Evolutionary conservation across 805 yeast species (phyloP).

Genomic region (Myxozyma vanderwaltii): DNA sequence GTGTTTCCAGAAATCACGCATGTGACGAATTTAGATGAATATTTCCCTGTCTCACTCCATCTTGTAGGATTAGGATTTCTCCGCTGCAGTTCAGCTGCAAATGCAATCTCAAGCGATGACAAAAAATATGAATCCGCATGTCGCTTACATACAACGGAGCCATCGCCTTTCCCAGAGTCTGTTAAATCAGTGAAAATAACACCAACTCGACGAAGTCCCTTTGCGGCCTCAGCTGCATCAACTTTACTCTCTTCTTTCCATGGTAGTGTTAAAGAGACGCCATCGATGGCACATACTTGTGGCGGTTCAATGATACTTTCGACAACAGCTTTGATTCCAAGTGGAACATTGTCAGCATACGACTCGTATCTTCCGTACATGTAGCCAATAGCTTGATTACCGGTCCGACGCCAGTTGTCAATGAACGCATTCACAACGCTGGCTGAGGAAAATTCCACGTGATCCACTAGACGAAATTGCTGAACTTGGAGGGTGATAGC

Average conservation of each 20-base stretch:
- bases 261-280: slow-evolving; percentile 62
- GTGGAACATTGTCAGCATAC: slow-evolving; percentile 77
- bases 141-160: slow-evolving; percentile 87
- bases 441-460: slow-evolving; percentile 83
- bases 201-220: slow-evolving; percentile 74
- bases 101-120: slow-evolving; percentile 79
- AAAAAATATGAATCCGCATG: slow-evolving; percentile 89
- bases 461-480: slow-evolving; percentile 93
- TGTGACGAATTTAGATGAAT: slow-evolving; percentile 88
- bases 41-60: slow-evolving; percentile 63
- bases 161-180: slow-evolving; percentile 85
- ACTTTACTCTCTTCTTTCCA: slow-evolving; percentile 58
- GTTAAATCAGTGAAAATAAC: slow-evolving; percentile 84
- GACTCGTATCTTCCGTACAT: slow-evolving; percentile 78
- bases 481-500: slow-evolving; percentile 92
- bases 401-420: slow-evolving; percentile 88
- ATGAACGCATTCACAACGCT: slow-evolving; percentile 77
- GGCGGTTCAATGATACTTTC: slow-evolving; percentile 94
- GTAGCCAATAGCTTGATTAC: slow-evolving; percentile 82
- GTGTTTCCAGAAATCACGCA: slow-evolving; percentile 91
- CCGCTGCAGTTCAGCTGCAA: slow-evolving; percentile 80
- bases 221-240: slow-evolving; percentile 52
- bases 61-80: slow-evolving; percentile 62
- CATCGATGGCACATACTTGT: slow-evolving; percentile 84
- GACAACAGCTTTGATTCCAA: slow-evolving; percentile 91